These are phyloP conservation scores for Camelina hispida DNA, from an alignment of 345 rosid species.

Conservation along the genomic window DNA sequence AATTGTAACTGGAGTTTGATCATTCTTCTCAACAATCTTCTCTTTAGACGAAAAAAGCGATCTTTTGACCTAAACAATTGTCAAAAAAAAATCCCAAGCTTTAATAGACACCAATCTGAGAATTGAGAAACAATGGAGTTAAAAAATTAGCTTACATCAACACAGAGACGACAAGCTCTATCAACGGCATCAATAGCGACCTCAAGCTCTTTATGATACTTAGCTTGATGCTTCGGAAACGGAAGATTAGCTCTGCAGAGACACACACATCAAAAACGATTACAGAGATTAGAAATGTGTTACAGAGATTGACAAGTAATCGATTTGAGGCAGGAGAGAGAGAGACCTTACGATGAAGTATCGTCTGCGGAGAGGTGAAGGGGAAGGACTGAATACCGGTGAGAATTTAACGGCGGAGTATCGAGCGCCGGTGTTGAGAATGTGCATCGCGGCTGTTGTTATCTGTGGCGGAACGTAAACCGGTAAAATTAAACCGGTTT, in stretches of 20 bases:
- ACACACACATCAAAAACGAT: not conserved
- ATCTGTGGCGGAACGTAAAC: constrained; percentile 27
- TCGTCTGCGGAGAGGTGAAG: constrained; percentile 39
- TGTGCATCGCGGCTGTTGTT: constrained; percentile 47
- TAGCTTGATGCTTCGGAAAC: constrained; percentile 60
- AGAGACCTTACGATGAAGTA: constrained; percentile 54
- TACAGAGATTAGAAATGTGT: not conserved
- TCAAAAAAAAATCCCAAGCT: not conserved
- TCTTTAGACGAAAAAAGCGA: constrained; percentile 53
- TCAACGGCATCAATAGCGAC: constrained; percentile 74
- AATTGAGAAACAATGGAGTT: not conserved
- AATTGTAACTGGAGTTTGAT: constrained; percentile 79
- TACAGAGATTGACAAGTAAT: not conserved
- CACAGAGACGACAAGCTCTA: constrained; percentile 83
- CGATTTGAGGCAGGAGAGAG: constrained; percentile 21
- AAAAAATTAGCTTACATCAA: constrained; percentile 51
- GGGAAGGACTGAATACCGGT: constrained; percentile 31
- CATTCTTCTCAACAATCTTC: constrained; percentile 73
- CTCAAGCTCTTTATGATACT: constrained; percentile 72
- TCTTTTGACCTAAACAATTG: constrained; percentile 29
- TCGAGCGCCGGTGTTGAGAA: constrained; percentile 49
- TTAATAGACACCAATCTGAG: constrained; percentile 25
- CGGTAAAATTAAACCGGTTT: constrained; percentile 27
- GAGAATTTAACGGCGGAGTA: constrained; percentile 51
- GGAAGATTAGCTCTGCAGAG: constrained; percentile 64